phyloP scores from a whole-genome alignment of 768 basidiomycete species.

The Mycena filopes region DNA sequence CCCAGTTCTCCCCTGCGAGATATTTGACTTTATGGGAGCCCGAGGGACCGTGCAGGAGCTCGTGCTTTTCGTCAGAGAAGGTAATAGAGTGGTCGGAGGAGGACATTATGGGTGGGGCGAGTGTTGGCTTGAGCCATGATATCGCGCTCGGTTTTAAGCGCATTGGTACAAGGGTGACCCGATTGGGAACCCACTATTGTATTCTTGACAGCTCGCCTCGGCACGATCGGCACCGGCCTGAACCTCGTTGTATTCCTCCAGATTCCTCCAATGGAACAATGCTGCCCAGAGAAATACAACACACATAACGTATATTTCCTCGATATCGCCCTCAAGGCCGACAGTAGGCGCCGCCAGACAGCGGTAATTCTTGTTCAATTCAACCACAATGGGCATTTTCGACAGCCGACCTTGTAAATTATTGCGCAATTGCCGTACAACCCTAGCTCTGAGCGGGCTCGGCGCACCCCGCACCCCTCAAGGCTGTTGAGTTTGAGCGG shows the following conservation, averaged over 20 bases:
- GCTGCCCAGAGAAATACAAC: background rate
- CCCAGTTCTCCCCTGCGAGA: constrained; percentile 68
- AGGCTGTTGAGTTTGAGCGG: background rate
- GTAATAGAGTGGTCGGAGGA: constrained; percentile 51
- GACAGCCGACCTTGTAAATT: background rate
- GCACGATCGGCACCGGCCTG: too few species aligned
- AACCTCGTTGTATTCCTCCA: too few species aligned
- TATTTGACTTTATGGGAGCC: constrained; percentile 77
- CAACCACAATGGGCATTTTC: constrained; percentile 12
- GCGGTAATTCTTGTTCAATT: constrained; percentile 14
- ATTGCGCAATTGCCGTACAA: background rate
- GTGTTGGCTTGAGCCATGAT: background rate
- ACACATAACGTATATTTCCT: background rate
- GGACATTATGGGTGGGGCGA: constrained; percentile 24
- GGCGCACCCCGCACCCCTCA: background rate
- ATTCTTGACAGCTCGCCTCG: too few species aligned
- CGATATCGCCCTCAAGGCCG: background rate
- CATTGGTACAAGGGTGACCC: too few species aligned
- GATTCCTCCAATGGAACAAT: background rate
- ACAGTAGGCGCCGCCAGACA: background rate
- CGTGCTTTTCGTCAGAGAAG: constrained; percentile 27
- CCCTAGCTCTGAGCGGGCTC: background rate
- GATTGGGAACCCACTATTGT: too few species aligned
- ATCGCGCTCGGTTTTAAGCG: background rate
- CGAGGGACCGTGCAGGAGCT: constrained; percentile 41